phyloP scores from a whole-genome alignment of 2,329 filamentous ascomycete species.

The Aspergillus sp. region DNA sequence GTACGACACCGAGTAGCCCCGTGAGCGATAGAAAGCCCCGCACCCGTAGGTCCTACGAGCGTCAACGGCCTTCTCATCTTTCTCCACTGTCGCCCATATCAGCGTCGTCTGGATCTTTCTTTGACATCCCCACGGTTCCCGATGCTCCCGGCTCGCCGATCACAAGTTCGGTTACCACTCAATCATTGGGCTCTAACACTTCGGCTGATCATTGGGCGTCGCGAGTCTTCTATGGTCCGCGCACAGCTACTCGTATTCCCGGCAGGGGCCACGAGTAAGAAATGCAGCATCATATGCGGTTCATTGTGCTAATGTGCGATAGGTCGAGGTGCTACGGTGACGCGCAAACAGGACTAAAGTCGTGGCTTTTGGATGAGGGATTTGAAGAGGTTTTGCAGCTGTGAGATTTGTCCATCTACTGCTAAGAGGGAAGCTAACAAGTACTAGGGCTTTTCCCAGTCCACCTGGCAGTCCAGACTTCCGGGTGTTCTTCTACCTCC shows the following conservation, averaged over 20 bases:
- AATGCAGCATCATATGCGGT: background rate
- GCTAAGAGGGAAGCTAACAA: too few relatives aligned
- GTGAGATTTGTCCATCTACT: slow-evolving; percentile 30
- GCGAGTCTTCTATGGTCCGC: slow-evolving; percentile 39
- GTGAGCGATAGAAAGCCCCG: slow-evolving; percentile 33
- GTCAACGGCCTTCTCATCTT: slow-evolving; percentile 32
- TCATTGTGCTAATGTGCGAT: slow-evolving; percentile 8
- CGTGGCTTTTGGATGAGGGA: slow-evolving; percentile 36
- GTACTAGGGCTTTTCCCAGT: slow-evolving; percentile 52
- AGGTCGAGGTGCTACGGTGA: slow-evolving; percentile 45
- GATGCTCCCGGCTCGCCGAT: slow-evolving; percentile 41
- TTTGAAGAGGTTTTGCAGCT: slow-evolving; percentile 46
- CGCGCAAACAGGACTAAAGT: slow-evolving; percentile 31
- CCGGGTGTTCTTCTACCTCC: slow-evolving; percentile 56
- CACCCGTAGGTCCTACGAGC: slow-evolving; percentile 42
- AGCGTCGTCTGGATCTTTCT: slow-evolving; percentile 34
- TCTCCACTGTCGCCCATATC: slow-evolving; percentile 36
- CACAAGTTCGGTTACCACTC: slow-evolving; percentile 37
- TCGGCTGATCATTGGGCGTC: slow-evolving; percentile 48
- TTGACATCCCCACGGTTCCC: slow-evolving; percentile 37
- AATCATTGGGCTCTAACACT: slow-evolving; percentile 34
- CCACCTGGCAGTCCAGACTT: slow-evolving; percentile 53
- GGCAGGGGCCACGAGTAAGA: slow-evolving; percentile 37
- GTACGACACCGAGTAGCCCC: slow-evolving; percentile 34
- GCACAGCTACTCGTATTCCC: slow-evolving; percentile 36